These are phyloP conservation scores for Spirogloea muscicola DNA, from an alignment of 139 green algal genomes.

Conservation along the genomic window DNA sequence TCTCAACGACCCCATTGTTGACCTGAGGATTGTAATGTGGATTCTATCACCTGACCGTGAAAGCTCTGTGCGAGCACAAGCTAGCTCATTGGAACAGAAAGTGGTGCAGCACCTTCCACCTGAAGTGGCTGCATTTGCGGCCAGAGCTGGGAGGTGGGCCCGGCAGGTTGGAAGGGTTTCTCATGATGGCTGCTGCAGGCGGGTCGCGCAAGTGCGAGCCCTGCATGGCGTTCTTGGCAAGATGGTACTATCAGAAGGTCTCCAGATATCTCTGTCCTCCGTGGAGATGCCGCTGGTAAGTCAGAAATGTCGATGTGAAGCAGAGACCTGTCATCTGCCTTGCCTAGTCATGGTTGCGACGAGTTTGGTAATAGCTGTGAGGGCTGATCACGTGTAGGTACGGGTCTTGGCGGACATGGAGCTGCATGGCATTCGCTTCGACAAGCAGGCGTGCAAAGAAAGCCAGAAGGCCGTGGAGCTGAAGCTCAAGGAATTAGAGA, in stretches of 20 bases:
- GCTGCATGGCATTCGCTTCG: slow-evolving; percentile 17
- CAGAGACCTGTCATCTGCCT: background rate
- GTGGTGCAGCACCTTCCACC: slow-evolving; percentile 15
- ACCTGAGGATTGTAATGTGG: slow-evolving; percentile 36
- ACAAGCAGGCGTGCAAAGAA: slow-evolving; percentile 8
- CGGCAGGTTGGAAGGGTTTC: slow-evolving; percentile 4
- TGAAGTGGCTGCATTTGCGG: slow-evolving; percentile 6
- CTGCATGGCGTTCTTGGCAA: slow-evolving; percentile 6
- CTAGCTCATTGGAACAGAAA: background rate
- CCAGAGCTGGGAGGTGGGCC: slow-evolving; percentile 14
- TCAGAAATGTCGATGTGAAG: background rate
- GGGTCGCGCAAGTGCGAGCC: slow-evolving; percentile 4
- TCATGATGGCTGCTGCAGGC: slow-evolving; percentile 18
- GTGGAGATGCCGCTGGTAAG: slow-evolving; percentile 40
- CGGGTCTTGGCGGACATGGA: slow-evolving; percentile 32
- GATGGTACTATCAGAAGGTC: background rate
- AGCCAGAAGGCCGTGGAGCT: background rate
- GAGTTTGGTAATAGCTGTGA: background rate
- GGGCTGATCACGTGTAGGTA: slow-evolving; percentile 2
- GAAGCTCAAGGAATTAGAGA: slow-evolving; percentile 22
- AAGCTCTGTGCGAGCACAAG: slow-evolving; percentile 1
- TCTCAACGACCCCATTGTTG: slow-evolving; percentile 26
- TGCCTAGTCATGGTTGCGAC: background rate
- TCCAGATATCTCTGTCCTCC: slow-evolving; percentile 9
- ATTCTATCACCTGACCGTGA: slow-evolving; percentile 37